phyloP scores from a whole-genome alignment of 2,329 filamentous ascomycete species.

The Aureobasidium sp. region DNA sequence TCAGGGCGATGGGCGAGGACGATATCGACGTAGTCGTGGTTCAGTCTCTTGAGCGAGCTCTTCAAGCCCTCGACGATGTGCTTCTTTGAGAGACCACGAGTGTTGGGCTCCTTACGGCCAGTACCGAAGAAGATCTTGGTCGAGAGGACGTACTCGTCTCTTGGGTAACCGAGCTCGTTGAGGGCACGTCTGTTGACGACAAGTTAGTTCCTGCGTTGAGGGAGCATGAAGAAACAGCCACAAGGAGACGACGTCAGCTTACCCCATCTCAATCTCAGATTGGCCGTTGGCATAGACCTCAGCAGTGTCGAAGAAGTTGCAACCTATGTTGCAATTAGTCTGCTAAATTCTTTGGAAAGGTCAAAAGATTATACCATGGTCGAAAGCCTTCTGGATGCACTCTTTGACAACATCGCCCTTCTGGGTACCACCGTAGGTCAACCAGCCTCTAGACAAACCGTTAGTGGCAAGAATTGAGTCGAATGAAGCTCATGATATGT shows the following conservation, averaged over 20 bases:
- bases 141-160: slow-evolving; percentile 35
- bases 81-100: slow-evolving; percentile 43
- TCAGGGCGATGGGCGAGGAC: slow-evolving; percentile 57
- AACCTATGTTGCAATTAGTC: slow-evolving; percentile 22
- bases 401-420: slow-evolving; percentile 45
- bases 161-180: slow-evolving; percentile 42
- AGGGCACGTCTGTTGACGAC: slow-evolving; percentile 27
- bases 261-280: slow-evolving; percentile 54
- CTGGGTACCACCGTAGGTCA: slow-evolving; percentile 43
- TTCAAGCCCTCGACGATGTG: slow-evolving; percentile 53
- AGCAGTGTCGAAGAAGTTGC: slow-evolving; percentile 47
- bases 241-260: slow-evolving; percentile 18
- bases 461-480: not conserved
- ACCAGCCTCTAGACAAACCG: slow-evolving; percentile 26
- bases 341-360: too few species aligned
- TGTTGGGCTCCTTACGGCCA: slow-evolving; percentile 51
- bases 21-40: slow-evolving; percentile 60
- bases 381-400: slow-evolving; percentile 43
- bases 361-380: slow-evolving; percentile 27
- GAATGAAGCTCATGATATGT: not conserved
- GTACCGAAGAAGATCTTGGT: slow-evolving; percentile 49
- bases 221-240: not conserved
- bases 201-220: not conserved
- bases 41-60: slow-evolving; percentile 50
- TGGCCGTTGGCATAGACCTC: slow-evolving; percentile 51